A percentile compares a stretch with the other conserved stretches of the same genome.
These are phyloP conservation scores for Mortierella sp. DNA, from an alignment of 371 early-diverging fungal genomes.

Conservation along the genomic window DNA sequence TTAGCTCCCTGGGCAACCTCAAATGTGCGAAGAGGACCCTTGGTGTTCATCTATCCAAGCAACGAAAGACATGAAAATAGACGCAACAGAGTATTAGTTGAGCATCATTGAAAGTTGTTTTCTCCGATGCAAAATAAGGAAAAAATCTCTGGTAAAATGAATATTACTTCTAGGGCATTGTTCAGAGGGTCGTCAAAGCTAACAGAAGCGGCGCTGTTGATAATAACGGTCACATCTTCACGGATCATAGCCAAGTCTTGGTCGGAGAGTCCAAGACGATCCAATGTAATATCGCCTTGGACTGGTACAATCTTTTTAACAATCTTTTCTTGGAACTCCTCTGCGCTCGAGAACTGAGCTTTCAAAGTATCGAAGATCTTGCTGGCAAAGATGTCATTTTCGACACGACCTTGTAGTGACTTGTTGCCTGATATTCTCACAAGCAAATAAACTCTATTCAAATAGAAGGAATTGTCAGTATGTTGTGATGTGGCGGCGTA, in stretches of 20 bases:
- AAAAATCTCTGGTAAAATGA: too few relatives aligned
- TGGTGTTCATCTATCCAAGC: conserved; percentile 60
- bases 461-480: not conserved
- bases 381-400: conserved; percentile 48
- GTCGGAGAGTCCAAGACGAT: conserved; percentile 63
- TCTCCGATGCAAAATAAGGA: too few relatives aligned
- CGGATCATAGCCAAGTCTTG: conserved; percentile 59
- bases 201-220: conserved; percentile 71
- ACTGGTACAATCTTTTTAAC: conserved; percentile 68
- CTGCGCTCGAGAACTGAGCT: conserved; percentile 30
- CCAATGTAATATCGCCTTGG: conserved; percentile 64
- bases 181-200: conserved; percentile 69
- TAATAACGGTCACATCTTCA: conserved; percentile 61
- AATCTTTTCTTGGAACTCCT: conserved; percentile 54
- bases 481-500: not conserved
- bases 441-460: conserved; percentile 39
- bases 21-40: conserved; percentile 66
- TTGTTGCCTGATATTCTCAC: conserved; percentile 47
- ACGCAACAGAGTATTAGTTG: too few relatives aligned
- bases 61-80: too few relatives aligned
- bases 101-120: too few relatives aligned
- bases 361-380: conserved; percentile 54
- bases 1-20: conserved; percentile 66
- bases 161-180: conserved; percentile 62
- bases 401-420: conserved; percentile 49